Base-by-base conservation (phyloP, 306 rosid genomes). In the Purshia tridentata region DNA sequence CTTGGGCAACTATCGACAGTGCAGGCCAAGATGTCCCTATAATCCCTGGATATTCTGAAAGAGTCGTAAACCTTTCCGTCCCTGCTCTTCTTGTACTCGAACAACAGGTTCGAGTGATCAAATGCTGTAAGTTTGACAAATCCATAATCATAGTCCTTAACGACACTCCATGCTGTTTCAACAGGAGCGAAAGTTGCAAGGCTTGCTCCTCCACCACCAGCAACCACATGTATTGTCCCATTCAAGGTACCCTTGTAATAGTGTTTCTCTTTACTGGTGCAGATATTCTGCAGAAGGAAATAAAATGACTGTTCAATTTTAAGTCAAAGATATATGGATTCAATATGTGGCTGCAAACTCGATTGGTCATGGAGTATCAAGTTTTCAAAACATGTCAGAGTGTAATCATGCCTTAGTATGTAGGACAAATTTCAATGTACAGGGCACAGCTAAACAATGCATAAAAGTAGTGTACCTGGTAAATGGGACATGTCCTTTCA, bases 71-170 rank as follows among this genome's bases (percentile, higher is more conserved):
- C 96, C 72, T 76, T 72, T 69, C 98, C 98, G 77, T 94, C 84
- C 45, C 94, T 85, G 80, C 98, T 94, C 83, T 89, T 94, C 92
- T 88, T 89, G 88, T 94, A 94, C 89, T 94, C 98, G n/a, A 91
- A 80, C 88, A 91, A 76, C 6, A 94, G 73, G 76, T 91, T 94
- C n/a, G 97, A 91, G 80, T 82, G 91, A 68, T 89, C 92, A 69
- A 83, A 89, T 69, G 97, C 95, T 20, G 96, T 94, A 10, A 94
- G 91, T 63, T 94, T 94, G 69, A 86, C 92, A 68, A 88, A 94
- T 67, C 98, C 98, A 57, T 72, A 94, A 69, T 94, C 98, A 51
- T 75, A 68, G 76, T 91, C 97, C 80, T 85, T 91, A 46, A 81
- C 79, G 63, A 94, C 72, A 70, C 97, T 94, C 98, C 98, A 94